phyloP scores from a whole-genome alignment of 1,284 basidiomycete genomes.

The Cryptococcus sp. region DNA sequence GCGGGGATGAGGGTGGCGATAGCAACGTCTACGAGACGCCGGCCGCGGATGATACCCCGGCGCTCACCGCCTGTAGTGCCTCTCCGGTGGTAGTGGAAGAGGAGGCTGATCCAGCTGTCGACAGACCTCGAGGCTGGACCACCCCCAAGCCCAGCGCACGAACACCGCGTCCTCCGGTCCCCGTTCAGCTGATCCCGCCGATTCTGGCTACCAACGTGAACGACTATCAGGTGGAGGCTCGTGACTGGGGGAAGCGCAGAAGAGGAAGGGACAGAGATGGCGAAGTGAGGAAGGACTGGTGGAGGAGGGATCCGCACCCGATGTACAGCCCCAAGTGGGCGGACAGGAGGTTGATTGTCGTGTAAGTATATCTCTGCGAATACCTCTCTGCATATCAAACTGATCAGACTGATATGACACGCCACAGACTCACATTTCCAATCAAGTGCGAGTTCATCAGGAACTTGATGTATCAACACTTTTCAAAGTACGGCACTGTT shows the following conservation, averaged over 20 bases:
- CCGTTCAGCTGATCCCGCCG: no score
- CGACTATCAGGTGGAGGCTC: no score
- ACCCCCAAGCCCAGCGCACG: not conserved
- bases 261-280: not conserved
- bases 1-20: not conserved
- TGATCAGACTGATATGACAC: not conserved
- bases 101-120: constrained; percentile 4
- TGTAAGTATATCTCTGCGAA: no score
- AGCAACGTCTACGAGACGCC: not conserved
- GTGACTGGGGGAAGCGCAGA: no score
- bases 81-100: not conserved
- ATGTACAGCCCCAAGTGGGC: constrained; percentile 26
- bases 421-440: constrained; percentile 26
- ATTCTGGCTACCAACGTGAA: no score
- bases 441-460: constrained; percentile 17
- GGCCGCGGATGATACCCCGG: not conserved
- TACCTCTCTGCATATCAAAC: no score
- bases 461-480: constrained; percentile 24
- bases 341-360: constrained; percentile 22
- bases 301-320: constrained; percentile 29
- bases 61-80: not conserved
- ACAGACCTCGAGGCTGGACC: not conserved
- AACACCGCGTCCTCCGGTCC: not conserved
- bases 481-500: constrained; percentile 28
- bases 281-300: constrained; percentile 14